Evolutionary conservation across 2,329 filamentous ascomycete genomes (phyloP).

Genomic region (Ilyonectria sp.): DNA sequence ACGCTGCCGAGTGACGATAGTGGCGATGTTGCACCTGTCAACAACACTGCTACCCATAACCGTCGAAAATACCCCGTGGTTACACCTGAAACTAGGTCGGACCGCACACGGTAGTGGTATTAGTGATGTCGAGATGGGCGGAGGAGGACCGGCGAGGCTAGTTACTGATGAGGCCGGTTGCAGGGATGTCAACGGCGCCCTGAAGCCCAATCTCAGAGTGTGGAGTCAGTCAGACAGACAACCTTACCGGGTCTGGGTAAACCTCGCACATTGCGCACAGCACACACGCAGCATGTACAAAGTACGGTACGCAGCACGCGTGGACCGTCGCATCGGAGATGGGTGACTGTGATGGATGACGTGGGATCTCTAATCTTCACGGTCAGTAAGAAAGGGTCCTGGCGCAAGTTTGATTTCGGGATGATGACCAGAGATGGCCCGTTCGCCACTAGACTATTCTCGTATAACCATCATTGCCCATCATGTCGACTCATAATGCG

Average conservation of each 20-base stretch:
- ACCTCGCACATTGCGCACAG: slow-evolving; percentile 19
- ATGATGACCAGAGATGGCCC: not conserved
- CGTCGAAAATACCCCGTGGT: not conserved
- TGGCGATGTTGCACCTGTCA: not conserved
- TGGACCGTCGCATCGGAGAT: slow-evolving; percentile 15
- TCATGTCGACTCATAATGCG: not conserved
- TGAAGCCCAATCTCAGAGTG: slow-evolving; percentile 21
- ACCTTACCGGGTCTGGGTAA: slow-evolving; percentile 23
- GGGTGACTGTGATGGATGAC: slow-evolving; percentile 13
- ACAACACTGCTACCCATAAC: not conserved
- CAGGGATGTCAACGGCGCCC: slow-evolving; percentile 1
- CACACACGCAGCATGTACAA: not conserved
- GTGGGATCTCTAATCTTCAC: slow-evolving; percentile 20
- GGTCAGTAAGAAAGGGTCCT: not conserved
- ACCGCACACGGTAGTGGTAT: not conserved
- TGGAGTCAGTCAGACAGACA: slow-evolving; percentile 12
- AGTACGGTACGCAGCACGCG: not conserved
- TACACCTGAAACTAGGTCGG: slow-evolving; percentile 7
- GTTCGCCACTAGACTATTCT: not conserved
- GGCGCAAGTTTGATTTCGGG: not conserved
- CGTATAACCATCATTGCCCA: not conserved
- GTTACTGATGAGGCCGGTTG: slow-evolving; percentile 12
- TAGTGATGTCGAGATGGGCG: not conserved
- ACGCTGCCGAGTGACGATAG: not conserved
- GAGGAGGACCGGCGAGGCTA: not conserved